Evolutionary conservation across 2,329 filamentous ascomycete genomes (phyloP).

Genomic region (Alternaria sp.): DNA sequence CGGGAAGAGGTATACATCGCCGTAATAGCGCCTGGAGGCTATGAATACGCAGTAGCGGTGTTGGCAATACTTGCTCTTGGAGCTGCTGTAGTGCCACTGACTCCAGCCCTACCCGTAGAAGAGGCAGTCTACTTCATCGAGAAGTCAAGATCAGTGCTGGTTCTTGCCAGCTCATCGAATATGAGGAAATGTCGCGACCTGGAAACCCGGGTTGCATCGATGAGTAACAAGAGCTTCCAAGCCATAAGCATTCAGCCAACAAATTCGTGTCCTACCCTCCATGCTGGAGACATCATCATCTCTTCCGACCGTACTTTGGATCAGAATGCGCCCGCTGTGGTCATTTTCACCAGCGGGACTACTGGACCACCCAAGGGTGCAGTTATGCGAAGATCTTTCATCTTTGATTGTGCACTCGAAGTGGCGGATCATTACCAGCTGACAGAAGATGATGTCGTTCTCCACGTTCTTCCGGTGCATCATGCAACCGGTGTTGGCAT

Average conservation of each 20-base stretch:
- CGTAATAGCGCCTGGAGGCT: constrained; percentile 54
- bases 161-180: constrained; percentile 48
- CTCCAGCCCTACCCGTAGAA: constrained; percentile 50
- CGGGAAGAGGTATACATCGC: constrained; percentile 53
- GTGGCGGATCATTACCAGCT: constrained; percentile 44
- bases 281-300: constrained; percentile 45
- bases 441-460: constrained; percentile 39
- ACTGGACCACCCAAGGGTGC: constrained; percentile 56
- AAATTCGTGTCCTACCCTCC: constrained; percentile 36
- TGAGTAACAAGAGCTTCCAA: constrained; percentile 42
- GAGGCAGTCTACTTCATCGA: constrained; percentile 55
- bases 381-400: constrained; percentile 53
- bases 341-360: constrained; percentile 57
- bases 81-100: constrained; percentile 56
- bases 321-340: constrained; percentile 50
- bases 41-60: constrained; percentile 58
- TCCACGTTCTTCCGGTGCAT: constrained; percentile 47
- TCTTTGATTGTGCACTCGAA: constrained; percentile 43
- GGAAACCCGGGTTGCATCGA: constrained; percentile 32
- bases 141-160: constrained; percentile 48
- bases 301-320: constrained; percentile 51
- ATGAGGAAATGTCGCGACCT: constrained; percentile 38
- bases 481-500: constrained; percentile 47
- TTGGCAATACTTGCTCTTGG: constrained; percentile 56
- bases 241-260: constrained; percentile 48